Base-by-base conservation (phyloP, 805 yeast genomes). In the Lachancea quebecensis region DNA sequence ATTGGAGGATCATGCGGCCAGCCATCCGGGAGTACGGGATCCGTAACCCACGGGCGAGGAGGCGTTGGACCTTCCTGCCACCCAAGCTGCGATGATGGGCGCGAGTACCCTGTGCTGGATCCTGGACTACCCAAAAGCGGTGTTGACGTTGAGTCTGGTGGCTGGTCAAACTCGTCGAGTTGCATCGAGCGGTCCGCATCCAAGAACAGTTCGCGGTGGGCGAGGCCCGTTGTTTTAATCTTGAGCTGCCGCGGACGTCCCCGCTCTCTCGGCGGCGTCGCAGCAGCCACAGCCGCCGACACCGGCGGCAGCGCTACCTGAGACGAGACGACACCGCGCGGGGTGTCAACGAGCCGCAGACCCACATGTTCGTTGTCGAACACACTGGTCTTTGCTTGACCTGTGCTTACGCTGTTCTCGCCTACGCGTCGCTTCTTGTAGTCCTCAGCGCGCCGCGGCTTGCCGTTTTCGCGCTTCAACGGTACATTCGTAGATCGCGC, bases 131-230 rank as follows among this genome's bases (percentile, higher is more conserved):
- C 45, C 30, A 35, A 45, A 3, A 38, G 32, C n/a, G 65, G 65
- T 10, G 65, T 60, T 2, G 65, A 60, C 3, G 65, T 60, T 2
- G 61, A 57, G 18, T 59, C 53, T 14, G 65, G 65, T 3, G 64
- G 63, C 48, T 57, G 59, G 38, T 52, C 57, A 39, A 60, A 54
- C 30, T 60, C 64, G 10, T 57, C 59, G 17, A 55, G 42, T 31
- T 54, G 50, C 15, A 60, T 41, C 9, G 65, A 60, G 3, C 48
- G 39, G 18, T 50, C 52, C 30, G 43, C 43, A 17, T 47, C 45
- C 49, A 34, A 44, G 47, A 37, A 36, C 4, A 29, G 37, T 12
- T 31, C 33, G 11, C 16, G 35, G 14, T 14, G 12, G 12, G 28
- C 45, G 17, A 27, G 18, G 17, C 21, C 25, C n/a, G 35, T 25